Base-by-base conservation (phyloP, 225 moss, liverwort and hornwort species). In the Sphagnum contortum region DNA sequence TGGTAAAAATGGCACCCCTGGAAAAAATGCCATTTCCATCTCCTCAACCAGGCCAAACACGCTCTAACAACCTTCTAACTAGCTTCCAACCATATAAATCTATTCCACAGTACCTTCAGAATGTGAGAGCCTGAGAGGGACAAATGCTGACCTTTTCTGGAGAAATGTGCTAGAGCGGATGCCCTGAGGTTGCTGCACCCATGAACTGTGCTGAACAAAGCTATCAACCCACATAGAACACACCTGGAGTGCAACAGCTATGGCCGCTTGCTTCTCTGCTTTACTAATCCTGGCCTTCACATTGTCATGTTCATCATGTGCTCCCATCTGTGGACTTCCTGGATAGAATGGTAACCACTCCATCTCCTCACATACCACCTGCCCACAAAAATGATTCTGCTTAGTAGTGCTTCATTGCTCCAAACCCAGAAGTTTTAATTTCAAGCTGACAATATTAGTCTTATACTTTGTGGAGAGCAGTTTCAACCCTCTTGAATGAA, bases 331-430 rank as follows among this genome's bases (percentile, higher is more conserved):
- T 62, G 71, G 71, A 76, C 50, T 70, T 45, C 74, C 67, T 62
- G 81, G 78, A 72, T 75, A 86, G 73, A 79, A 82, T 58, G 82
- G 86, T 71, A 86, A 79, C 86, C 86, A 86, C 64, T 82, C 86
- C 86, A 86, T 82, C 77, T 86, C 86, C 59, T 86, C 86, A 69
- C 72, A 75, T 64, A 86, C 86, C 63, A 86, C 86, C 85, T 85
- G 79, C 70, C 52, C 58, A 12, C 58, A 63, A 55, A 52, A 52
- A 5, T 29, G 29, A 29, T 29, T 29, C 29, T 29, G 29, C 29
- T 29, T 29, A 29, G 29, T 29, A 29, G 29, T 29, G 29, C 29
- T 29, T 29, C 1, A 29, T 29, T 29, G 29, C 29, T 29, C 29
- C 29, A 29, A 29, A 29, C 29, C 29, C 29, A 29, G 0, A 29